Percentiles rank a stretch among this genome's conserved stretches.
phyloP scores from a whole-genome alignment of 371 early-diverging fungal genomes.

The Rhizopus arrhizus region DNA sequence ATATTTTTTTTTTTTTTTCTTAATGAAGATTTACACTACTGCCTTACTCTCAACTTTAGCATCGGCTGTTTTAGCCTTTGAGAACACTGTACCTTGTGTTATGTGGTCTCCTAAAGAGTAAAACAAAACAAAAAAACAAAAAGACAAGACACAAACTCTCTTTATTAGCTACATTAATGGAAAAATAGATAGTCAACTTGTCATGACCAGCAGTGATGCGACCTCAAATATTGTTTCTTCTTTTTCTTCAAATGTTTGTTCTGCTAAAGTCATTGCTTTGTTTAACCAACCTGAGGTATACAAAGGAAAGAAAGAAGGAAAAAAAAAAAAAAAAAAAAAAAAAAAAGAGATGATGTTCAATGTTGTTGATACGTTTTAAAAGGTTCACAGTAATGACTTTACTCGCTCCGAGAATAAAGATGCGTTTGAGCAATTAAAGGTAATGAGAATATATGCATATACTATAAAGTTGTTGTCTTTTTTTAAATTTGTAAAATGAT shows the following conservation, averaged over 20 bases:
- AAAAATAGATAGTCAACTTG: slow-evolving; percentile 31
- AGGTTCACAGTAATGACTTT: slow-evolving; percentile 48
- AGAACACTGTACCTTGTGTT: slow-evolving; percentile 36
- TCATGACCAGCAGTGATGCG: slow-evolving; percentile 37
- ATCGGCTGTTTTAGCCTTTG: slow-evolving; percentile 35
- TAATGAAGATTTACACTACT: slow-evolving; percentile 28
- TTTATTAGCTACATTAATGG: slow-evolving; percentile 30
- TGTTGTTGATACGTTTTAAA: background rate
- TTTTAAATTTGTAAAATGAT: background rate
- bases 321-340: slow-evolving; percentile 1
- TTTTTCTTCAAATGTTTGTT: slow-evolving; percentile 39
- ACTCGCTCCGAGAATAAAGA: slow-evolving; percentile 31
- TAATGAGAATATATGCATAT: slow-evolving; percentile 11
- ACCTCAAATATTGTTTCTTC: slow-evolving; percentile 29
- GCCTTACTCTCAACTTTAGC: slow-evolving; percentile 25
- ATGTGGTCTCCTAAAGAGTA: slow-evolving; percentile 44
- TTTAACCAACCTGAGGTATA: slow-evolving; percentile 53
- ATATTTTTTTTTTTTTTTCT: slow-evolving; percentile 8
- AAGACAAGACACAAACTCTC: background rate
- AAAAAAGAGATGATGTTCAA: too few relatives aligned
- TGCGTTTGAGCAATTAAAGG: slow-evolving; percentile 39
- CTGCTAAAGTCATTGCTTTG: slow-evolving; percentile 45
- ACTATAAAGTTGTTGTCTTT: too few relatives aligned
- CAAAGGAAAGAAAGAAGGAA: background rate
- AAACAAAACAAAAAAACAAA: background rate